These are phyloP conservation scores for Pyrrhoderma lamaoense DNA, from an alignment of 1,284 basidiomycete species.

Conservation along the genomic window DNA sequence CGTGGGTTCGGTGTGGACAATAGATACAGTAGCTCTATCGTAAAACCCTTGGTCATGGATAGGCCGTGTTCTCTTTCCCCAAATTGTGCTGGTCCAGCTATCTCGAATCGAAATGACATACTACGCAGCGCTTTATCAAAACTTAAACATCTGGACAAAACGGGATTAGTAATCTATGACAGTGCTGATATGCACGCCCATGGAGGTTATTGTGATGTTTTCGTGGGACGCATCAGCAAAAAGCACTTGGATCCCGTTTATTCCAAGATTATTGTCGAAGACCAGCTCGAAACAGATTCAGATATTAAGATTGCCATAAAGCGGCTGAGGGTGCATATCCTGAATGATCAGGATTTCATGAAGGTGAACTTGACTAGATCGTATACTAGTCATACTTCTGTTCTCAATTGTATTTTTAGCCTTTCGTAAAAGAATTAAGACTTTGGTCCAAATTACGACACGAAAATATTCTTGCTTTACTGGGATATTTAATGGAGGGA, in stretches of 20 bases:
- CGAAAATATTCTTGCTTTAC: conserved; percentile 7
- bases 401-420: not conserved
- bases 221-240: not conserved
- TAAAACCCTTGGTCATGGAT: too few species aligned
- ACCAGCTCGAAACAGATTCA: too few species aligned
- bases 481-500: conserved; percentile 7
- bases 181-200: conserved; percentile 3
- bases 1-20: too few species aligned
- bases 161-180: not conserved
- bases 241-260: too few species aligned
- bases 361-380: conserved; percentile 1
- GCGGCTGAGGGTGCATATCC: conserved; percentile 2
- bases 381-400: not conserved
- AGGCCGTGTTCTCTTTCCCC: too few species aligned
- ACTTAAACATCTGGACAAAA: not conserved
- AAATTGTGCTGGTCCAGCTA: too few species aligned
- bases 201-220: conserved; percentile 9
- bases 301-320: conserved; percentile 12
- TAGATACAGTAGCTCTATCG: too few species aligned
- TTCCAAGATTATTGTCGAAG: not conserved
- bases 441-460: conserved; percentile 14
- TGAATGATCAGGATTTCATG: not conserved
- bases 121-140: conserved; percentile 33
- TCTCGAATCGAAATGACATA: too few species aligned
- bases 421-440: conserved; percentile 5